These are phyloP conservation scores for Pyropia haitanensis DNA, from an alignment of 23 red algal genomes.

Conservation along the genomic window DNA sequence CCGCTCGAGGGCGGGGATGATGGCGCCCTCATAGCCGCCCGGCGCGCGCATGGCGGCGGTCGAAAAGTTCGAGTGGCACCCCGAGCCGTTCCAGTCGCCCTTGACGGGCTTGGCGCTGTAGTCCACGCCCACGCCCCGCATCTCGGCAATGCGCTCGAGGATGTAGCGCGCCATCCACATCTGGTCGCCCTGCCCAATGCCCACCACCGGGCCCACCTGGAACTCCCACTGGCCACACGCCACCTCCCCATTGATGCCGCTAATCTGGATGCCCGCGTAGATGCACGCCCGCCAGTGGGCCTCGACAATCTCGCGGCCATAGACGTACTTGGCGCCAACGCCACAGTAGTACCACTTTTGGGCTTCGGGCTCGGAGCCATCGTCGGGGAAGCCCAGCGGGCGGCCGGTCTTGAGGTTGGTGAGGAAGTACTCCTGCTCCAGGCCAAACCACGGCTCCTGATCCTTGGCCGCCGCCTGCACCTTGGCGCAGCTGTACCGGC, in stretches of 20 bases:
- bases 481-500: constrained; percentile 52
- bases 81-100: constrained; percentile 98
- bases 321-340: constrained; percentile 58
- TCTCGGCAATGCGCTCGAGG: constrained; percentile 79
- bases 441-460: constrained; percentile 89
- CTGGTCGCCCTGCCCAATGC: constrained; percentile 86
- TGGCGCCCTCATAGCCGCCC: constrained; percentile 68
- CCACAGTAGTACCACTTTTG: constrained; percentile 97
- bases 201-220: constrained; percentile 83
- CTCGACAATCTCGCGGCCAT: constrained; percentile 77
- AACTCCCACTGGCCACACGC: constrained; percentile 95
- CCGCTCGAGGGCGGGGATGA: constrained; percentile 74
- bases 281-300: constrained; percentile 92
- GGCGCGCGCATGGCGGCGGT: constrained; percentile 83
- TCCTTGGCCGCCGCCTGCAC: constrained; percentile 75
- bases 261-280: constrained; percentile 88
- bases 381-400: constrained; percentile 80
- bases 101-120: constrained; percentile 74
- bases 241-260: constrained; percentile 93
- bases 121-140: constrained; percentile 47
- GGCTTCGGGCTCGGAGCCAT: constrained; percentile 70
- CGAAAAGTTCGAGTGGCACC: constrained; percentile 98
- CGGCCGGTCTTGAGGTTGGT: constrained; percentile 55
- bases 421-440: constrained; percentile 98
- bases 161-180: constrained; percentile 92